Conservation (phyloP, 192 early-diverging fungal genomes). For the Backusella mclennaniae region DNA sequence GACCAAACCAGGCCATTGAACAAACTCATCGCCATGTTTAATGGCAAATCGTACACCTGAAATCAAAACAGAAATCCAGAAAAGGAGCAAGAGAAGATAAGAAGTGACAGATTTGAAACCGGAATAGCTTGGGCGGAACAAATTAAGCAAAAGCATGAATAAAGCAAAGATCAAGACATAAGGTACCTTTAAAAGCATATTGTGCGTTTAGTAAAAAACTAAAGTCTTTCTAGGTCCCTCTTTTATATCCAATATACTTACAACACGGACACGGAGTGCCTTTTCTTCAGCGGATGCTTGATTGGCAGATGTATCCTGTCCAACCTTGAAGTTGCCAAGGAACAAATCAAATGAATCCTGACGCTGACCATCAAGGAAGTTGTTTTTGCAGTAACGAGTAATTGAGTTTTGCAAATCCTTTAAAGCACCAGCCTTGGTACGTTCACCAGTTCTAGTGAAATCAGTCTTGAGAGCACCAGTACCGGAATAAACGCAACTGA, state of each 20-base stretch:
- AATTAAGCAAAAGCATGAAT: slow-evolving; percentile 48
- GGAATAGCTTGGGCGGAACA: slow-evolving; percentile 43
- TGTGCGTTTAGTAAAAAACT: neutral
- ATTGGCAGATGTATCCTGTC: slow-evolving; percentile 1
- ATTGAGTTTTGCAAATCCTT: slow-evolving; percentile 81
- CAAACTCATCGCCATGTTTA: slow-evolving; percentile 45
- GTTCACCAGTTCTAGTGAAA: slow-evolving; percentile 93
- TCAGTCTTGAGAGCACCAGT: slow-evolving; percentile 98
- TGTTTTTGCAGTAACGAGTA: slow-evolving; percentile 89
- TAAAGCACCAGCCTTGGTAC: slow-evolving; percentile 78
- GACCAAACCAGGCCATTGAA: slow-evolving; percentile 50
- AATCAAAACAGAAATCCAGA: slow-evolving; percentile 48
- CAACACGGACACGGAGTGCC: slow-evolving; percentile 54
- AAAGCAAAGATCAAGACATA: slow-evolving; percentile 44
- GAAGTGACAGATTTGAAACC: slow-evolving; percentile 23
- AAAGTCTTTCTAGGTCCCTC: neutral
- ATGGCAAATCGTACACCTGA: slow-evolving; percentile 43
- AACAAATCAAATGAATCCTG: slow-evolving; percentile 94
- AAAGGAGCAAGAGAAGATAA: slow-evolving; percentile 39
- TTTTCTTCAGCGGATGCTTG: slow-evolving; percentile 49
- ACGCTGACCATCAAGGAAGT: slow-evolving; percentile 90
- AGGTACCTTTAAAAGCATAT: slow-evolving; percentile 15
- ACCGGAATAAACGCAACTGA: slow-evolving; percentile 90
- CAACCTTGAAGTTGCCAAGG: slow-evolving; percentile 63
- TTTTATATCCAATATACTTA: slow-evolving; percentile 26